Evolutionary conservation across 1,284 basidiomycete species (phyloP).

Genomic region (Tausonia pullulans): DNA sequence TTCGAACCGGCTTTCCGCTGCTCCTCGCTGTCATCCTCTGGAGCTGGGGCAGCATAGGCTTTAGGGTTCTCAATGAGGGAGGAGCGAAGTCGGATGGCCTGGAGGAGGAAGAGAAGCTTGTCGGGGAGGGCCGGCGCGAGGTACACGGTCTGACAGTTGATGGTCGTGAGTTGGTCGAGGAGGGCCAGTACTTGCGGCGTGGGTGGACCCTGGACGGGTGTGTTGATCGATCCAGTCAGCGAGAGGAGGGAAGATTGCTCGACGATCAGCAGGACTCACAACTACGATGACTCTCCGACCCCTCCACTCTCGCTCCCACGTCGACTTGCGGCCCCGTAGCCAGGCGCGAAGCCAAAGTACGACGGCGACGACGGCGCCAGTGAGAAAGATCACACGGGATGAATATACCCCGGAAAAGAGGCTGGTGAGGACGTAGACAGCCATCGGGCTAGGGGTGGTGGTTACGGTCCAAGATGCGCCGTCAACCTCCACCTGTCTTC

Average conservation of each 20-base stretch:
- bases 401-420: background rate
- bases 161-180: conserved; percentile 9
- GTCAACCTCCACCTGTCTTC: too few species aligned
- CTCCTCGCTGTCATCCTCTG: conserved; percentile 1
- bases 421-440: conserved; percentile 1
- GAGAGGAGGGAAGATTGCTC: background rate
- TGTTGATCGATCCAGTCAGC: background rate
- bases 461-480: too few species aligned
- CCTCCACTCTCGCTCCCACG: conserved; percentile 15
- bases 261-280: background rate
- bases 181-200: conserved; percentile 13
- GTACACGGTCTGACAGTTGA: conserved; percentile 11
- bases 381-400: background rate
- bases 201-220: conserved; percentile 8
- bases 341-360: conserved; percentile 2
- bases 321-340: conserved; percentile 5
- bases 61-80: background rate
- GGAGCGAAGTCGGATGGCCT: conserved; percentile 6
- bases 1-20: background rate
- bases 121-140: conserved; percentile 9
- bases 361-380: background rate
- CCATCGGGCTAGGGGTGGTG: background rate
- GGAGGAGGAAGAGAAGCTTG: conserved; percentile 10
- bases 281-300: conserved; percentile 14
- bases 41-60: background rate